Percentiles rank a stretch among this genome's conserved stretches.
Conservation (phyloP, 306 rosid species). For the Rubus parviflorus region DNA sequence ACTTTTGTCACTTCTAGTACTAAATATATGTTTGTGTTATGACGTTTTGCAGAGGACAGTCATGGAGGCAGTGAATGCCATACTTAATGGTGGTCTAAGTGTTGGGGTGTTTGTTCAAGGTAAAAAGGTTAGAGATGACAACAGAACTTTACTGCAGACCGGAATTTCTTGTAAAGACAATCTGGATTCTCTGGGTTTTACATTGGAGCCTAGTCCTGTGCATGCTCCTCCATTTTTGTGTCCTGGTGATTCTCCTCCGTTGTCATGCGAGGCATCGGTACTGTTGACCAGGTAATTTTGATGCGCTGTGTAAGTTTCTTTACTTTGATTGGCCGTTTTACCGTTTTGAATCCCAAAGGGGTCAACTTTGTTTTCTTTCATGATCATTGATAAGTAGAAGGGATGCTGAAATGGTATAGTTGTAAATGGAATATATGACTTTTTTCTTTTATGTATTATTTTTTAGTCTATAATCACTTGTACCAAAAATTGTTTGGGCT, state of each 20-base stretch:
- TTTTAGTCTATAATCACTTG: neutral
- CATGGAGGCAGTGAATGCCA: conserved; percentile 75
- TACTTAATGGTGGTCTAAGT: conserved; percentile 65
- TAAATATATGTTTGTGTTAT: neutral
- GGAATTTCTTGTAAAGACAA: conserved; percentile 77
- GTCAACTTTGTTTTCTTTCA: neutral
- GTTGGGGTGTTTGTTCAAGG: conserved; percentile 79
- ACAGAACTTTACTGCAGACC: conserved; percentile 70
- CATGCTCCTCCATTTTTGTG: conserved; percentile 45
- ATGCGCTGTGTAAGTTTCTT: conserved; percentile 14
- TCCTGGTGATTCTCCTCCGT: conserved; percentile 43
- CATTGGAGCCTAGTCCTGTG: conserved; percentile 64
- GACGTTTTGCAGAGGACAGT: conserved; percentile 60
- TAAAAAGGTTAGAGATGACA: conserved; percentile 74
- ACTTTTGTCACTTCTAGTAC: neutral
- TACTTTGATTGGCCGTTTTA: conserved; percentile 1
- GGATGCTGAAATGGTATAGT: conserved; percentile 2
- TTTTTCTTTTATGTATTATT: neutral
- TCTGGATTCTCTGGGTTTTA: conserved; percentile 64
- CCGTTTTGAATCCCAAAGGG: neutral
- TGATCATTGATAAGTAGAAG: neutral
- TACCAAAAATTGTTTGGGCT: neutral
- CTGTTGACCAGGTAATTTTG: conserved; percentile 51
- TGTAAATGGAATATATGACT: neutral
- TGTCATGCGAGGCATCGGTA: conserved; percentile 41